A percentile compares a stretch with the other conserved stretches of the same genome.
Evolutionary conservation across 805 yeast species (phyloP).

Genomic region (Candida multigemmis): DNA sequence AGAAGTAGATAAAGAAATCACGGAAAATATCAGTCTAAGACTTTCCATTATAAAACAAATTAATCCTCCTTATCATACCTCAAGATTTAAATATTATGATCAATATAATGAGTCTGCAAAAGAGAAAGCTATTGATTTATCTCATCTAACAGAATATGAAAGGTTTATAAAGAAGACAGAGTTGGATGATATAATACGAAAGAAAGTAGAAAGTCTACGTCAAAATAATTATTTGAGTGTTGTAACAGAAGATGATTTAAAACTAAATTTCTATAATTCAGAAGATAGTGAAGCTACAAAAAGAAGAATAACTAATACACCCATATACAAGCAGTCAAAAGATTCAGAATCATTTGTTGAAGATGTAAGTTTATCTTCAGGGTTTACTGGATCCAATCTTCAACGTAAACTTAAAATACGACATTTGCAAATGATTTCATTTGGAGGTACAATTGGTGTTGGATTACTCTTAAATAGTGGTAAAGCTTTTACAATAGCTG

Average conservation of each 20-base stretch:
- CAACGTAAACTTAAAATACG: slow-evolving; percentile 47
- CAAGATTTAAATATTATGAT: too few relatives aligned
- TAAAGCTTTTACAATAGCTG: slow-evolving; percentile 63
- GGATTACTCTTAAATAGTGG: slow-evolving; percentile 66
- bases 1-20: too few relatives aligned
- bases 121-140: too few relatives aligned
- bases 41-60: too few relatives aligned
- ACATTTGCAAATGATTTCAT: slow-evolving; percentile 69
- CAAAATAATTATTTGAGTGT: slow-evolving; percentile 16
- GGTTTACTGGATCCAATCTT: neutral
- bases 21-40: too few relatives aligned
- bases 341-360: slow-evolving; percentile 2
- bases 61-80: too few relatives aligned
- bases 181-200: slow-evolving; percentile 21
- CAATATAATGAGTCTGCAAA: too few relatives aligned
- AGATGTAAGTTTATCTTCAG: too few relatives aligned
- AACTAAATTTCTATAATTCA: slow-evolving; percentile 15
- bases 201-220: slow-evolving; percentile 7
- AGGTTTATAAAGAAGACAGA: slow-evolving; percentile 24
- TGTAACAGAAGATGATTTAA: slow-evolving; percentile 15
- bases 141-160: slow-evolving; percentile 24
- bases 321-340: slow-evolving; percentile 2
- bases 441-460: slow-evolving; percentile 75
- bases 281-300: slow-evolving; percentile 5
- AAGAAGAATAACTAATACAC: too few relatives aligned